Evolutionary conservation across 495 filamentous ascomycete species (phyloP).

Genomic region (Penicillium waksmanii): DNA sequence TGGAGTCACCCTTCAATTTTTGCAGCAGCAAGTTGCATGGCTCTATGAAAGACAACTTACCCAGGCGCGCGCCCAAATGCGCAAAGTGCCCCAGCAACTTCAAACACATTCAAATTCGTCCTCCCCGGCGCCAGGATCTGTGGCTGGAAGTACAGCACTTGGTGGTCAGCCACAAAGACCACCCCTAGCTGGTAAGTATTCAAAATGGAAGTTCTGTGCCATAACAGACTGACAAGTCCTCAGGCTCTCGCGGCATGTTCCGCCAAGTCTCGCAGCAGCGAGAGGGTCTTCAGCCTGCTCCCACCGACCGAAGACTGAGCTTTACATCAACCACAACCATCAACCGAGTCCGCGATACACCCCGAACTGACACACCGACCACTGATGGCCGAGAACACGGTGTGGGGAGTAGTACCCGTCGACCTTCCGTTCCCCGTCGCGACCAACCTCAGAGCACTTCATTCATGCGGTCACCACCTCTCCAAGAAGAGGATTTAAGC

Average conservation of each 20-base stretch:
- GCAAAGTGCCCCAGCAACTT: constrained; percentile 61
- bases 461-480: constrained; percentile 37
- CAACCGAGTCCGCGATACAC: constrained; percentile 44
- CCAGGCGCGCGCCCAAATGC: constrained; percentile 88
- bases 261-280: constrained; percentile 64
- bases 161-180: constrained; percentile 62
- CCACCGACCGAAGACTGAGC: constrained; percentile 52
- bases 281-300: constrained; percentile 58
- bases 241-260: constrained; percentile 60
- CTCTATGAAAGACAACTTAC: constrained; percentile 89
- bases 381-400: constrained; percentile 39
- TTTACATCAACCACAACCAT: constrained; percentile 59
- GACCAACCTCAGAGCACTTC: constrained; percentile 31
- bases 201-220: background rate
- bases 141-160: constrained; percentile 51
- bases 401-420: constrained; percentile 40
- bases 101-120: constrained; percentile 42
- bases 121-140: constrained; percentile 53
- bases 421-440: constrained; percentile 34
- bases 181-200: constrained; percentile 56
- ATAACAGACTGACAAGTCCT: background rate
- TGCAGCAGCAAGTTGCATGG: constrained; percentile 94
- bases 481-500: constrained; percentile 38
- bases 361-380: constrained; percentile 51
- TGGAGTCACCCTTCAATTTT: constrained; percentile 80